A percentile compares a stretch with the other conserved stretches of the same genome.
Evolutionary conservation across 352 stramenopile species (phyloP).

Genomic region (Blastocystis sp.): DNA sequence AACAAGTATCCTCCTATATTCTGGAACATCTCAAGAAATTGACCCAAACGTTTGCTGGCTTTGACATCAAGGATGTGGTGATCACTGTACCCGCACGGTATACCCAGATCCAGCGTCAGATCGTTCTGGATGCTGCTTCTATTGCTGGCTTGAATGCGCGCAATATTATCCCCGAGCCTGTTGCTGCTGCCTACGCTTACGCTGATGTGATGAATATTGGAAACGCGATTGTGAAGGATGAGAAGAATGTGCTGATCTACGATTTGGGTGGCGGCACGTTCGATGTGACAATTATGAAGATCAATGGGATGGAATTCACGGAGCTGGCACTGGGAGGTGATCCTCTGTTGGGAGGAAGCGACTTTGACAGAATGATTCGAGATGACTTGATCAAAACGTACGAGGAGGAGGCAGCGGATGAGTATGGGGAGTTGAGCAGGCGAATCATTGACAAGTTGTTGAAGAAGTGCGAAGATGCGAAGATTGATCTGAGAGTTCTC

Average conservation of each 20-base stretch:
- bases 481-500: slow-evolving; percentile 8
- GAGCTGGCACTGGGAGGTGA: slow-evolving; percentile 96
- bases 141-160: slow-evolving; percentile 97
- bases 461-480: slow-evolving; percentile 42
- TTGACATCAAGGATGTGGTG: slow-evolving; percentile 27
- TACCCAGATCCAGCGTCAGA: slow-evolving; percentile 98
- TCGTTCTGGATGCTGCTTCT: slow-evolving; percentile 96
- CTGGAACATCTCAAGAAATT: neutral
- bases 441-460: neutral
- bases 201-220: slow-evolving; percentile 72
- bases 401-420: neutral
- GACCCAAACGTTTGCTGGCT: slow-evolving; percentile 5
- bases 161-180: slow-evolving; percentile 85
- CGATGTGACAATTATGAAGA: slow-evolving; percentile 96
- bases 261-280: slow-evolving; percentile 79
- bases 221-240: no score
- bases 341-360: slow-evolving; percentile 90
- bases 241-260: slow-evolving; percentile 73
- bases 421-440: neutral
- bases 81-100: slow-evolving; percentile 86
- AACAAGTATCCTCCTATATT: slow-evolving; percentile 26
- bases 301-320: slow-evolving; percentile 97
- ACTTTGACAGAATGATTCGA: slow-evolving; percentile 23
- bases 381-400: neutral
- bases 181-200: slow-evolving; percentile 74